Evolutionary conservation across 2,329 filamentous ascomycete species (phyloP).

Genomic region (Fusarium irregulare): DNA sequence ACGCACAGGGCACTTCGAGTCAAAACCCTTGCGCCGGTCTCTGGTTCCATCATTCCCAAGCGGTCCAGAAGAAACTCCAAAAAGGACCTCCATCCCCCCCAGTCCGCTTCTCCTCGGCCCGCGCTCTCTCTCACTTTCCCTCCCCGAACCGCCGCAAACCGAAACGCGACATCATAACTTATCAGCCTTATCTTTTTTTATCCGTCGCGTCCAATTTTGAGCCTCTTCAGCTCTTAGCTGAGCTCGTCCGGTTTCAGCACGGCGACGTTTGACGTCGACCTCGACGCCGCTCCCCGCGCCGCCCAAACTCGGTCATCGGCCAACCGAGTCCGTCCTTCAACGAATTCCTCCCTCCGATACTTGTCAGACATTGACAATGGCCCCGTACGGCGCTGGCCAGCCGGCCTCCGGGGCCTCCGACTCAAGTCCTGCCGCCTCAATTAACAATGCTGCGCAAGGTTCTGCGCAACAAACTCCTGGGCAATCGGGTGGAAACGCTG

Average conservation of each 20-base stretch:
- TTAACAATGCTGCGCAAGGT: conserved; percentile 33
- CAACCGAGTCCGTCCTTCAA: conserved; percentile 11
- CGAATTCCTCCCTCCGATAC: conserved; percentile 7
- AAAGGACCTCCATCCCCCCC: conserved; percentile 41
- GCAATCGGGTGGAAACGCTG: conserved; percentile 27
- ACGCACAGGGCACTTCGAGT: conserved; percentile 28
- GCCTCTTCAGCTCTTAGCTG: conserved; percentile 15
- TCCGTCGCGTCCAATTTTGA: conserved; percentile 7
- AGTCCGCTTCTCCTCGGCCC: conserved; percentile 45
- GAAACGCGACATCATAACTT: conserved; percentile 41
- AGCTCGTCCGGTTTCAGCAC: conserved; percentile 27
- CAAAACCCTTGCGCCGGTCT: conserved; percentile 22
- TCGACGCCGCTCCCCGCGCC: conserved; percentile 20
- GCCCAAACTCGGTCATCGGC: conserved; percentile 19
- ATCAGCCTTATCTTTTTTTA: conserved; percentile 22
- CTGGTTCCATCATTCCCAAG: conserved; percentile 3
- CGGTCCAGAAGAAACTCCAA: conserved; percentile 41
- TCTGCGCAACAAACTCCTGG: conserved; percentile 38
- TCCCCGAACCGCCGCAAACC: conserved; percentile 53
- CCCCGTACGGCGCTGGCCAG: conserved; percentile 42
- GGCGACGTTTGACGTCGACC: conserved; percentile 14
- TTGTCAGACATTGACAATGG: conserved; percentile 31
- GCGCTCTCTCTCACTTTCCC: conserved; percentile 41
- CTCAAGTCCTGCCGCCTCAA: conserved; percentile 43
- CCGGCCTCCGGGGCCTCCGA: conserved; percentile 40